Conservation (phyloP, 1,284 basidiomycete genomes). For the Ganoderma leucocontextum region DNA sequence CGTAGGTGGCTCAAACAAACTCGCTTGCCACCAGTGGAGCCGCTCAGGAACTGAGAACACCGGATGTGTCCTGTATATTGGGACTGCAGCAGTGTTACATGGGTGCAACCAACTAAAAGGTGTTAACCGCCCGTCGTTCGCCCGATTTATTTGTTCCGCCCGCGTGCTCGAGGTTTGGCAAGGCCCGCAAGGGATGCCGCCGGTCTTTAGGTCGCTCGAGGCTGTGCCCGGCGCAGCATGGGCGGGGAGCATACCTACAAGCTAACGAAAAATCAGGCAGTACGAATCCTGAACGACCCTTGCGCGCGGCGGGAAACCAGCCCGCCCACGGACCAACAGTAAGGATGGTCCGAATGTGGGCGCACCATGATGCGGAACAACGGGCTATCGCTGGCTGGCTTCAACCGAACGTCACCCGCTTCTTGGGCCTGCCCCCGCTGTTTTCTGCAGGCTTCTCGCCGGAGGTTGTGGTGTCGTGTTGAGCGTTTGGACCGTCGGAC, state of each 20-base stretch:
- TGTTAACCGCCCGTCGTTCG: neutral
- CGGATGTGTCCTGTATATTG: neutral
- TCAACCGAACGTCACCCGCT: constrained; percentile 33
- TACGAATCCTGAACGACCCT: neutral
- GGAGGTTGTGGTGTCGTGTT: constrained; percentile 3
- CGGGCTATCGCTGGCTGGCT: neutral
- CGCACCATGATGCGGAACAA: constrained; percentile 16
- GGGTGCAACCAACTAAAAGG: neutral
- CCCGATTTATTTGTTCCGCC: neutral
- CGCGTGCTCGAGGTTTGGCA: constrained; percentile 1
- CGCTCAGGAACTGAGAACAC: constrained; percentile 11
- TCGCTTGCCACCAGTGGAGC: neutral
- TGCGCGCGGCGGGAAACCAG: neutral
- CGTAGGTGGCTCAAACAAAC: neutral
- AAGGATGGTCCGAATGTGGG: neutral
- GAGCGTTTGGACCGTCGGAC: constrained; percentile 12
- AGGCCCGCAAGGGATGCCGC: constrained; percentile 10
- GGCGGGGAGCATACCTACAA: constrained; percentile 13
- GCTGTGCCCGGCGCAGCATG: constrained; percentile 25
- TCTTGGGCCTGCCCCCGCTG: constrained; percentile 16
- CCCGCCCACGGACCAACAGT: neutral
- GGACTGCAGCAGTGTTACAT: constrained; percentile 1
- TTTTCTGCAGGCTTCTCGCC: constrained; percentile 11
- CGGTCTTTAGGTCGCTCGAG: constrained; percentile 19
- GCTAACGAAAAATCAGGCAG: constrained; percentile 13